Conservation (phyloP, 305 asterid genomes). For the Galium porrigens region DNA sequence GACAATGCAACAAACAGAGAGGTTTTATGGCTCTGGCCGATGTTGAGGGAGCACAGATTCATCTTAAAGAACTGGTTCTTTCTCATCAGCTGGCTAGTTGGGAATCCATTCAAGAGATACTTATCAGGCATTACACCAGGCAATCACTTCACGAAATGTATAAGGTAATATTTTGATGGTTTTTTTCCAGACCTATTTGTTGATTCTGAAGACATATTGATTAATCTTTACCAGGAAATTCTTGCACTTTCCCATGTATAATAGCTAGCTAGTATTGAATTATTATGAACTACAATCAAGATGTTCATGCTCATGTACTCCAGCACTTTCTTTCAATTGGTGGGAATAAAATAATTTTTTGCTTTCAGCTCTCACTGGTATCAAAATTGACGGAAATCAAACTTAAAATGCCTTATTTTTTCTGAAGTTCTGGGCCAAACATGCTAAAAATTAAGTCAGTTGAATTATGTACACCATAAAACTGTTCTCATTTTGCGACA, state of each 20-base stretch:
- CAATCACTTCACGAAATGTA: slow-evolving; percentile 94
- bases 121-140: slow-evolving; percentile 66
- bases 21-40: slow-evolving; percentile 99
- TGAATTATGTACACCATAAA: neutral
- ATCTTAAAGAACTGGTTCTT: slow-evolving; percentile 63
- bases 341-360: neutral
- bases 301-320: neutral
- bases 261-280: neutral
- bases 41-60: slow-evolving; percentile 91
- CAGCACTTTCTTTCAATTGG: neutral
- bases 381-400: neutral
- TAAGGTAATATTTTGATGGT: slow-evolving; percentile 39
- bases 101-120: slow-evolving; percentile 86
- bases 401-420: neutral
- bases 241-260: neutral
- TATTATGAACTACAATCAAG: neutral
- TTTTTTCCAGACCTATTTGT: neutral
- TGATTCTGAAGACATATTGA: neutral
- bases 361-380: neutral
- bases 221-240: neutral
- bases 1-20: slow-evolving; percentile 37
- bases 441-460: neutral
- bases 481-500: neutral
- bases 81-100: slow-evolving; percentile 94
- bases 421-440: neutral